Evolutionary conservation across 345 rosid species (phyloP).

Genomic region (Melastoma malabathricum): DNA sequence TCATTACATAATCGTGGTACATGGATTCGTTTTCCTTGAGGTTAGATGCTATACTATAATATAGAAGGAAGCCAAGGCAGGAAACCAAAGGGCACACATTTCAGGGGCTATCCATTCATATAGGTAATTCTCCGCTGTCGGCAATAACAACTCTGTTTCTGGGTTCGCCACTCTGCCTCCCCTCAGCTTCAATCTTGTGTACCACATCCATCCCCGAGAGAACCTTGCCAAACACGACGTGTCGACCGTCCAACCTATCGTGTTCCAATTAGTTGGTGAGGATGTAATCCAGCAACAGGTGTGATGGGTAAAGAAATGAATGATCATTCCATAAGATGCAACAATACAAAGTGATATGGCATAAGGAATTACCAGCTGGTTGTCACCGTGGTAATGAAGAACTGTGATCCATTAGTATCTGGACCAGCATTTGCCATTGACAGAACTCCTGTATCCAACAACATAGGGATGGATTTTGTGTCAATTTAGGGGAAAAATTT

Average conservation of each 20-base stretch:
- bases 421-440: constrained; percentile 90
- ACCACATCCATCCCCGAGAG: constrained; percentile 83
- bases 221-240: constrained; percentile 88
- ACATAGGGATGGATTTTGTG: background rate
- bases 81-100: too few species aligned
- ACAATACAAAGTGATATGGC: background rate
- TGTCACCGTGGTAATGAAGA: constrained; percentile 76
- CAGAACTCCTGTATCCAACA: constrained; percentile 31
- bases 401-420: constrained; percentile 84
- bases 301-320: too few species aligned
- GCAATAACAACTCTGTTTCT: constrained; percentile 47
- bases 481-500: background rate
- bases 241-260: constrained; percentile 79
- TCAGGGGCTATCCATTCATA: constrained; percentile 7
- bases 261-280: background rate
- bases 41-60: too few species aligned
- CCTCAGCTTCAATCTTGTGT: constrained; percentile 72
- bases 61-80: too few species aligned
- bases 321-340: too few species aligned
- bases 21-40: too few species aligned
- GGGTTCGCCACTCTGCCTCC: constrained; percentile 51
- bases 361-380: constrained; percentile 48
- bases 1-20: too few species aligned
- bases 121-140: constrained; percentile 62
- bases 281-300: background rate